These are phyloP conservation scores for Aspergillus sergii DNA, from an alignment of 2,329 filamentous ascomycete genomes.

Conservation along the genomic window DNA sequence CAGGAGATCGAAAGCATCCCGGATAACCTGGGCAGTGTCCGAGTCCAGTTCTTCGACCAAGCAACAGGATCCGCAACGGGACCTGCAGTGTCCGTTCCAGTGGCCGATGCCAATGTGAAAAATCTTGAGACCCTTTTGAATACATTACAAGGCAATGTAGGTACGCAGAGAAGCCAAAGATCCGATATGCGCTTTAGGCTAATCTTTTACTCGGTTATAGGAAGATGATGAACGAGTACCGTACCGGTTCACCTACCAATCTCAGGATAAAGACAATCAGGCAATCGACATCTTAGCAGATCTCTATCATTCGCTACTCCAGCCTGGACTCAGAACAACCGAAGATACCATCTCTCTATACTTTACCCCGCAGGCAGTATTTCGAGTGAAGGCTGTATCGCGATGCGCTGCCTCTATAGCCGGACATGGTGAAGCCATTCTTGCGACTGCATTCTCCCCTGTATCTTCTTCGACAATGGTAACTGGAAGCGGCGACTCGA, in stretches of 20 bases:
- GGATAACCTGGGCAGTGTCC: constrained; percentile 72
- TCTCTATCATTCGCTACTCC: constrained; percentile 55
- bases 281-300: constrained; percentile 50
- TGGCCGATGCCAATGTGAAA: constrained; percentile 83
- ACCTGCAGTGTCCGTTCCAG: constrained; percentile 72
- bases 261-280: constrained; percentile 36
- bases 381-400: constrained; percentile 88
- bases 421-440: constrained; percentile 88
- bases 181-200: background rate
- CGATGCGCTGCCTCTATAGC: constrained; percentile 85
- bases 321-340: constrained; percentile 55
- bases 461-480: constrained; percentile 75
- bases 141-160: constrained; percentile 74
- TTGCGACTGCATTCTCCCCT: constrained; percentile 84
- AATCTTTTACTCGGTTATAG: constrained; percentile 27
- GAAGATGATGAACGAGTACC: constrained; percentile 65
- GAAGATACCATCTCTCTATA: constrained; percentile 66
- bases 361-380: constrained; percentile 84
- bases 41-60: constrained; percentile 86
- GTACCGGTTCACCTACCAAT: constrained; percentile 66
- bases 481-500: constrained; percentile 88
- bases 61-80: constrained; percentile 68
- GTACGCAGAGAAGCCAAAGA: constrained; percentile 26
- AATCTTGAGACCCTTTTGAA: constrained; percentile 88
- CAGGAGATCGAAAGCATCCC: constrained; percentile 71